Evolutionary conservation across 805 yeast species (phyloP), one percentile per base, ranked within the genome.

Genomic region (Metahyphopichia silvanorum): DNA sequence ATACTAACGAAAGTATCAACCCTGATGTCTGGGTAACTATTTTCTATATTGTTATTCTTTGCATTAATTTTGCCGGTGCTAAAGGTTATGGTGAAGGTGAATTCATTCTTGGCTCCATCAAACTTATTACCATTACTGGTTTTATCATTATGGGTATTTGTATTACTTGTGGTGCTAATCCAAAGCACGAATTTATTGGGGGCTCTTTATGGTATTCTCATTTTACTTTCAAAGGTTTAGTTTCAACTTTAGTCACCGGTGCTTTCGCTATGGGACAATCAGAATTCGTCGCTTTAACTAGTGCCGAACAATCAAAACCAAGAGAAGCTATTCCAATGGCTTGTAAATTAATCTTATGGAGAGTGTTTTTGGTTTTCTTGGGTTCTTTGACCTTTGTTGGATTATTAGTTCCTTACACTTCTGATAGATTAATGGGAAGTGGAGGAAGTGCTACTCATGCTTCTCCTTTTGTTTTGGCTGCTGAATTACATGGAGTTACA

Each of bases 11-110:
- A 13, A 12, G 15, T 4, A 63, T 78, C 30, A 70, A 77, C 44
- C 63, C 83, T 2, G 82, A 76, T 43, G 75, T 69, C 4, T 79
- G 74, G 54, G 80, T 79, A 13, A 60, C 69, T 1, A 70, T 78
- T 3, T 75, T 79, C 46, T 71, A 63, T 34, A 46, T 60, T 8
- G 54, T 77, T 6, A 63, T 78, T 19, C 44, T 71, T 9, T 37
- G 56, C 18, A 64, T 78, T 37, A 68, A 67, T 44, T 66, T 68
- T 28, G 53, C 57, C 40, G 76, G 76, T 31, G 65, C 71, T 31
- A 61, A 57, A 35, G 76, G 74, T 32, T 70, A 64, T 41, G 74
- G 69, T 33, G 67, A 63, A 45, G 71, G 66, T 29, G 72, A 66
- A 40, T 64, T 66, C 24, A 32, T 59, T 25, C 51, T 66, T 49